These are phyloP conservation scores for Sclerospora graminicola DNA, from an alignment of 352 stramenopile species.

Conservation along the genomic window DNA sequence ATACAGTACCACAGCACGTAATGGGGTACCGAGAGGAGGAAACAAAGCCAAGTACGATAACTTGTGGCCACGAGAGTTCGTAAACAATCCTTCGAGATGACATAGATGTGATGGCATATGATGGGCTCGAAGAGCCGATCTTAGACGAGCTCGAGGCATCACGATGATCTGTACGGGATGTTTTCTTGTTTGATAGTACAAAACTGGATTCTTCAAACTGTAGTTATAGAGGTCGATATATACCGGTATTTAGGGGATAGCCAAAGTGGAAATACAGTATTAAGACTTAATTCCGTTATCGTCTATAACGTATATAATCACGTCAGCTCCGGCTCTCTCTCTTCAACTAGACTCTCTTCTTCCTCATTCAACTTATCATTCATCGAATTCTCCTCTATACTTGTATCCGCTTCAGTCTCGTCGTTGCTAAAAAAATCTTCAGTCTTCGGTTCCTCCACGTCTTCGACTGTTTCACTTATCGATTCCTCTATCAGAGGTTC, in stretches of 20 bases:
- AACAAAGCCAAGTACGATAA: conserved; percentile 38
- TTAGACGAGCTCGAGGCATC: conserved; percentile 9
- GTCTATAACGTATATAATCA: no score
- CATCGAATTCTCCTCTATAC: conserved; percentile 7
- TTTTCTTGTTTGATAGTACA: not conserved
- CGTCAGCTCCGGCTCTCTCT: no score
- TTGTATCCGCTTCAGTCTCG: conserved; percentile 6
- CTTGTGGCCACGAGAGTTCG: conserved; percentile 28
- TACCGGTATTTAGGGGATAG: no score
- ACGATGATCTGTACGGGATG: conserved; percentile 3
- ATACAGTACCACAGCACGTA: conserved; percentile 39
- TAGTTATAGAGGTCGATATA: no score
- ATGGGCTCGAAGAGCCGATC: conserved; percentile 18
- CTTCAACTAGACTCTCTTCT: not conserved
- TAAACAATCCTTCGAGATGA: conserved; percentile 25
- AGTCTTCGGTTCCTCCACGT: conserved; percentile 1
- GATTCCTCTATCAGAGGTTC: conserved; percentile 1
- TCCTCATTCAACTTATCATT: conserved; percentile 9
- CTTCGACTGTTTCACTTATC: conserved; percentile 1
- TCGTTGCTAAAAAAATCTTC: conserved; percentile 7
- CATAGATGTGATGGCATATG: conserved; percentile 30
- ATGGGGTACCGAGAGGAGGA: conserved; percentile 2
- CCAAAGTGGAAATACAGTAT: no score
- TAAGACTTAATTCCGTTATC: no score
- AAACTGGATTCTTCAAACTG: conserved; percentile 8